Evolutionary conservation across 495 filamentous ascomycete genomes (phyloP).

Genomic region (Daldinia concentrica): DNA sequence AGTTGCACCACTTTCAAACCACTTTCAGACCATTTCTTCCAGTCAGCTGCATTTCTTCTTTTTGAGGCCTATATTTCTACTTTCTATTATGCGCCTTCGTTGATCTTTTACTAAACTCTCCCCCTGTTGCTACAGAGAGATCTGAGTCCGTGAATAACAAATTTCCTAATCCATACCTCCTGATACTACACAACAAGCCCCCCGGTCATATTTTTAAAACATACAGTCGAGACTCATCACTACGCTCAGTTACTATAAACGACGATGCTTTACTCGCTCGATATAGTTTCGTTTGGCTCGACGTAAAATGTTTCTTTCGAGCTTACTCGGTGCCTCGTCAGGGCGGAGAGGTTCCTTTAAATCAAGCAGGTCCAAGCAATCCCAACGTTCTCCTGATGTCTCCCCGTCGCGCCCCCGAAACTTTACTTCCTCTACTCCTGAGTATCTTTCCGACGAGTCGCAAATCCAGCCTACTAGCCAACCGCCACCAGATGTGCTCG

Average conservation of each 20-base stretch:
- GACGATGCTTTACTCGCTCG: conserved; percentile 21
- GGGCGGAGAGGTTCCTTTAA: conserved; percentile 31
- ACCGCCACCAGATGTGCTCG: conserved; percentile 68
- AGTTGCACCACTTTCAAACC: conserved; percentile 5
- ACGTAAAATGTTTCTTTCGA: conserved; percentile 39
- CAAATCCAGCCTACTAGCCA: conserved; percentile 52
- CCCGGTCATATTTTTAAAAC: conserved; percentile 16
- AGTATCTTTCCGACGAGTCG: conserved; percentile 58
- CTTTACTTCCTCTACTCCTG: conserved; percentile 29
- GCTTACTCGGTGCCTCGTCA: conserved; percentile 26
- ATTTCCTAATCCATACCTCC: conserved; percentile 19
- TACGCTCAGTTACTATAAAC: conserved; percentile 7
- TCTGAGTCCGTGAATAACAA: conserved; percentile 11
- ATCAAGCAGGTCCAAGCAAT: conserved; percentile 24
- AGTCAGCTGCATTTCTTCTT: background rate
- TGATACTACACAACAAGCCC: conserved; percentile 5
- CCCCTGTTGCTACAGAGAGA: too few relatives aligned
- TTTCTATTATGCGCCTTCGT: background rate
- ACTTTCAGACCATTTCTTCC: background rate
- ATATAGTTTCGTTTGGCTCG: conserved; percentile 14
- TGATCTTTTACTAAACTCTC: too few relatives aligned
- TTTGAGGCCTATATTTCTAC: background rate
- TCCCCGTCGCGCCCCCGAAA: conserved; percentile 30
- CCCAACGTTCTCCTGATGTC: conserved; percentile 32
- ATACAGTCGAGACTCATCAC: conserved; percentile 16